phyloP scores from a whole-genome alignment of 1,284 basidiomycete genomes.

The Mycena sp. region DNA sequence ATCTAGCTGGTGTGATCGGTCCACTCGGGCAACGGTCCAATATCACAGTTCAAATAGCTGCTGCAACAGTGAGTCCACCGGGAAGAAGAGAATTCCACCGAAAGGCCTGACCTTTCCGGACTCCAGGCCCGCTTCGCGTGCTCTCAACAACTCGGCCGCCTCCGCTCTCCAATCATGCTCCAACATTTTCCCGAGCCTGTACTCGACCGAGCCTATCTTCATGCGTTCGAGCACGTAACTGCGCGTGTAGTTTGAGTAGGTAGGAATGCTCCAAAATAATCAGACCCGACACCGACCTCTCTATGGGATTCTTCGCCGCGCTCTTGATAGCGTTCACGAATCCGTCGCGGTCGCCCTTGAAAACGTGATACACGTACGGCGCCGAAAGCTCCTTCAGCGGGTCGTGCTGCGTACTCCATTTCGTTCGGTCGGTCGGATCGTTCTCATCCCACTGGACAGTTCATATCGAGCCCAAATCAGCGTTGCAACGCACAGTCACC shows the following conservation, averaged over 20 bases:
- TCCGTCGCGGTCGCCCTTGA: conserved; percentile 33
- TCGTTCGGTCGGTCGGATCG: conserved; percentile 44
- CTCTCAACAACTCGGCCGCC: conserved; percentile 4
- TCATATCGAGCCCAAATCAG: too few relatives aligned
- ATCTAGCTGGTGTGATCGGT: too few relatives aligned
- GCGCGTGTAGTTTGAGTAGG: neutral
- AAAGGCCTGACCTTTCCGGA: neutral
- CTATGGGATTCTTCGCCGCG: conserved; percentile 36
- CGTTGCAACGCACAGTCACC: conserved; percentile 46
- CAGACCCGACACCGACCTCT: neutral
- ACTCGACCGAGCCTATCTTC: conserved; percentile 18
- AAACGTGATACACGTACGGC: conserved; percentile 54
- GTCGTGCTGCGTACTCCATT: conserved; percentile 50
- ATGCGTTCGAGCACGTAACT: conserved; percentile 20
- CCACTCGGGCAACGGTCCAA: too few relatives aligned
- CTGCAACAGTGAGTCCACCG: neutral
- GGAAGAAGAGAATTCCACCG: neutral
- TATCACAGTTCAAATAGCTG: neutral
- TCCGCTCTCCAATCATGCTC: conserved; percentile 21
- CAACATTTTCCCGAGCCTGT: conserved; percentile 17
- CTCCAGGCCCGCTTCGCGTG: neutral
- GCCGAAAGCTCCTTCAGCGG: conserved; percentile 42
- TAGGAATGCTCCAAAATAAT: neutral
- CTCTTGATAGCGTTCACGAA: conserved; percentile 34
- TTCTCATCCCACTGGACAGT: conserved; percentile 41